Percentiles rank a stretch among this genome's conserved stretches.
Conservation (phyloP, 495 filamentous ascomycete genomes). For the Penicillium coffeae region DNA sequence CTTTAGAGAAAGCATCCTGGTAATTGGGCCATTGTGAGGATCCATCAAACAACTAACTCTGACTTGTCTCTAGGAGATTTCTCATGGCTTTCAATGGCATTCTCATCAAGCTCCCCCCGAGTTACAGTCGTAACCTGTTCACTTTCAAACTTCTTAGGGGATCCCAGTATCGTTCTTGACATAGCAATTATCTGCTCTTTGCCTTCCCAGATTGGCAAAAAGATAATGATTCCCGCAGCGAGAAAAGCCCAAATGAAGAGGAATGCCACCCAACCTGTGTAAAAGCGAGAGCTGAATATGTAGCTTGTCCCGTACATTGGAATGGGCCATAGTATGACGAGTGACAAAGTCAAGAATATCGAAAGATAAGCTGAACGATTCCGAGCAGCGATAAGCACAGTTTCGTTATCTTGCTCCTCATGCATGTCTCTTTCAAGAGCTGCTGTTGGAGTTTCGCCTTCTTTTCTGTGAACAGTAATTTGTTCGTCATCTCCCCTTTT, state of each 20-base stretch:
- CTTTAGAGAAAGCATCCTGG: too few relatives aligned
- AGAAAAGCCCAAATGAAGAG: conserved; percentile 41
- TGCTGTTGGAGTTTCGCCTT: not conserved
- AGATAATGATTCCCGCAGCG: not conserved
- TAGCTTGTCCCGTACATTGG: conserved; percentile 36
- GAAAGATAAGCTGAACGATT: conserved; percentile 25
- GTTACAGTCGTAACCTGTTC: not conserved
- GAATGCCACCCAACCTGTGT: conserved; percentile 43
- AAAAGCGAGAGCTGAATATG: conserved; percentile 32
- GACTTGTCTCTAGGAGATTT: not conserved
- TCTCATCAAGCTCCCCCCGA: not conserved
- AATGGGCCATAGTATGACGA: conserved; percentile 37
- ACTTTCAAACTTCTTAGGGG: not conserved
- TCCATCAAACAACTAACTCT: not conserved
- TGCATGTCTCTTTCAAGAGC: not conserved
- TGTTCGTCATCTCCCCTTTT: not conserved
- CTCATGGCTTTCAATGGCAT: not conserved
- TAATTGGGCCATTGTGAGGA: too few relatives aligned
- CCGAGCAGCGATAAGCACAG: conserved; percentile 13
- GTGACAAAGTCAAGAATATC: conserved; percentile 28
- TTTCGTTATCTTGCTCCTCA: not conserved
- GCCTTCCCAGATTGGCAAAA: not conserved
- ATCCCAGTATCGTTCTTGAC: not conserved
- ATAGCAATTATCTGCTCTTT: not conserved
- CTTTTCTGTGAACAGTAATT: not conserved